Base-by-base conservation (phyloP, 1,284 basidiomycete genomes). In the Ceratobasidium theobromae region DNA sequence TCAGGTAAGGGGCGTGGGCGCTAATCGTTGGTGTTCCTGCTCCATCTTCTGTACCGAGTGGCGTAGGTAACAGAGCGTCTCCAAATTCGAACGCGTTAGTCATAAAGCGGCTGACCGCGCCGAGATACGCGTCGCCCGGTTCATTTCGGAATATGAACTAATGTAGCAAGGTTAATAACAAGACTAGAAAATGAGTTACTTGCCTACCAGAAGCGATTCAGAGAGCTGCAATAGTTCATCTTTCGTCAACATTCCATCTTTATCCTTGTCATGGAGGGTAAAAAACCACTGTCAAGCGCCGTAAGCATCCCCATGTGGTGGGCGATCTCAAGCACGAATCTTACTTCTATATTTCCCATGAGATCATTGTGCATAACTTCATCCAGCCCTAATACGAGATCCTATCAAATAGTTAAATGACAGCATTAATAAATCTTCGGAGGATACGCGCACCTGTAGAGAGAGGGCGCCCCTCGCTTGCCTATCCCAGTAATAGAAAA, bases 111-210 rank as follows among this genome's bases (percentile, higher is more conserved):
- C 92, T 95, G 67, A 98, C 91, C 25, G 95, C 93, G 1, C 93
- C 97, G 43, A 99, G 82, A 74, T 98, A 98, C 5, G 94, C 92
- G 75, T 99, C 97, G 9, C 97, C 96, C 14, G 95, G 85, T 78
- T 99, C 97, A 76, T 90, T 95, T 27, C 97, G 88, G 86, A 99
- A 99, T 72, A 99, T 97, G 78, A 96, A 96, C 92, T 95, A 65
- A 12, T 45, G 43, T 5, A 11, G 6, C 35, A 38, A 38, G 35
- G 35, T 38, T 38, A 38, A 45, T 53, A n/a, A 60, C 38, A n/a
- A 9, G 4, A 54, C 46, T 53, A 23, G 8, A 46, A 45, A 11
- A 53, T 53, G 45, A 38, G 14, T 2, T 3, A 60, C 35, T 53
- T 9, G 75, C 88, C 75, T 58, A 95, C 93, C 76, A 99, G 79